Base-by-base conservation (phyloP, 1,139 yeast genomes). In the Meyerozyma athensensis region DNA sequence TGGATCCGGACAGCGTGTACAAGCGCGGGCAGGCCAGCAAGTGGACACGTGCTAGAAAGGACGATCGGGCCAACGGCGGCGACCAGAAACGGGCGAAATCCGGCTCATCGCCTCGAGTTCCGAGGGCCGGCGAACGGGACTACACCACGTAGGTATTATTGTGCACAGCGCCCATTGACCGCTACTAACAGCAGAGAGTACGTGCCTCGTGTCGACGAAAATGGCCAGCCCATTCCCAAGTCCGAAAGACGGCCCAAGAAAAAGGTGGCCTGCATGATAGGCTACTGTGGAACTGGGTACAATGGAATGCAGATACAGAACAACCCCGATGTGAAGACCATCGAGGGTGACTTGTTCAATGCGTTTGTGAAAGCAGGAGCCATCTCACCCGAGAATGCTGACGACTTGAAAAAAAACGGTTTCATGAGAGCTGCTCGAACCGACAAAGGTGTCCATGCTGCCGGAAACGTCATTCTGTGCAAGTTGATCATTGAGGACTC, bases 391-490 rank as follows among this genome's bases (percentile, higher is more conserved):
- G 95, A 86, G 53, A 92, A 92, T 60, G 79, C 96, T 4, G 82
- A 80, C 44, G 98, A 92, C 58, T 78, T 94, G 49, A 89, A 86
- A 57, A 92, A 92, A 56, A 81, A 82, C 39, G 90, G 94, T 0
- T 86, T 94, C 53, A 84, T 86, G 86, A 77, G 99, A 52, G 96
- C 97, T 34, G 98, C 98, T 3, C 74, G 98, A 61, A 92, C 99
- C 4, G 99, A 92, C 59, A 94, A 92, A 61, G 99, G 98, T 44
- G 99, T 92, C 12, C 99, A 92, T 61, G 98, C 99, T 19, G 97
- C 97, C 4, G 97, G 98, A 19, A 92, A 92, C 56, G 89, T 92
- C 21, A 79, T 94, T 33, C 85, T 96, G 7, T 69, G 87, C 52
- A 92, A 92, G 57, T 67, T 92, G 68, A 89, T 90, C 51, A 76